Conservation (phyloP, 2,329 filamentous ascomycete genomes). For the Venturiaceae sp. region DNA sequence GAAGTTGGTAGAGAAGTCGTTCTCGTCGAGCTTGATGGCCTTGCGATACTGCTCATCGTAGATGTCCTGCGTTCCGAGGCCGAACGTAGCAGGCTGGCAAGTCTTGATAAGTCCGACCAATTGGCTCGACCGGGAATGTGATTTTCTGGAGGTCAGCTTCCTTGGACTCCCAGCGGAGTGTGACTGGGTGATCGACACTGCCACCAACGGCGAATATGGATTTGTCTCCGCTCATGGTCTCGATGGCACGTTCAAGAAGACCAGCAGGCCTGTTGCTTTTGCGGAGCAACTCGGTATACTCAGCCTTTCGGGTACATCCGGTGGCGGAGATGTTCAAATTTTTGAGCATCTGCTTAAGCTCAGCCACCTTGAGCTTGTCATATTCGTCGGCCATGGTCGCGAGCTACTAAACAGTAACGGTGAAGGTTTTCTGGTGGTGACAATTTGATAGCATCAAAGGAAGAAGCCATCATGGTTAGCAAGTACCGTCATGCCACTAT, state of each 20-base stretch:
- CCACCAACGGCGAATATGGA: background rate
- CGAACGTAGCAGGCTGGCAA: slow-evolving; percentile 39
- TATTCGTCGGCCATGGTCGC: too few relatives aligned
- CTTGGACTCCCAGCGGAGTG: slow-evolving; percentile 8
- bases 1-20: slow-evolving; percentile 40
- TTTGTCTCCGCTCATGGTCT: background rate
- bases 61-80: slow-evolving; percentile 33
- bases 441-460: too few relatives aligned
- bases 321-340: slow-evolving; percentile 30
- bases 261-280: background rate
- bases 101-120: slow-evolving; percentile 10
- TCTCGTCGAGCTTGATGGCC: slow-evolving; percentile 40
- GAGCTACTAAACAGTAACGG: too few relatives aligned
- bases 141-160: background rate
- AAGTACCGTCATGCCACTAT: too few relatives aligned
- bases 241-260: background rate
- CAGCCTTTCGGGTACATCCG: slow-evolving; percentile 38
- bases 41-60: slow-evolving; percentile 44
- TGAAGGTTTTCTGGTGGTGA: too few relatives aligned
- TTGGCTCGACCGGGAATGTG: background rate
- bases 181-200: background rate
- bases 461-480: too few relatives aligned
- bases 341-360: slow-evolving; percentile 35
- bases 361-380: slow-evolving; percentile 34
- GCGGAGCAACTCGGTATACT: slow-evolving; percentile 36